Percentiles rank a stretch among this genome's conserved stretches.
Conservation (phyloP, 2,329 filamentous ascomycete species). For the Ophiostoma populinum region DNA sequence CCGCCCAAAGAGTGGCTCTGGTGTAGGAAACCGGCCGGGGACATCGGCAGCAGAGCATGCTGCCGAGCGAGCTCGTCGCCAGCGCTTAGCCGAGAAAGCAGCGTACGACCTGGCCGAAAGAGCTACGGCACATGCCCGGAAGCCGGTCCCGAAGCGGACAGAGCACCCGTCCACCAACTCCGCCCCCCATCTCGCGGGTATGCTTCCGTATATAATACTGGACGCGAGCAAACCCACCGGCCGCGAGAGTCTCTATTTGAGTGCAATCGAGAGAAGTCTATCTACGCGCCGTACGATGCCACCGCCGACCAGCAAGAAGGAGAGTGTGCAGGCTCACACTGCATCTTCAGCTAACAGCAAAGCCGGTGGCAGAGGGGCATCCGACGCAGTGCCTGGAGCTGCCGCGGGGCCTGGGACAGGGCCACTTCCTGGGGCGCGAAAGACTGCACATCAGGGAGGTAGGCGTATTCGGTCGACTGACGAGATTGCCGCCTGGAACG, state of each 20-base stretch:
- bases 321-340: slow-evolving; percentile 1
- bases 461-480: slow-evolving; percentile 1
- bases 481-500: slow-evolving; percentile 21
- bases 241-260: slow-evolving; percentile 56
- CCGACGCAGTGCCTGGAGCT: neutral
- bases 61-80: slow-evolving; percentile 43
- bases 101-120: slow-evolving; percentile 38
- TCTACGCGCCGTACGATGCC: slow-evolving; percentile 10
- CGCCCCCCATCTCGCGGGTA: slow-evolving; percentile 36
- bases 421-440: neutral
- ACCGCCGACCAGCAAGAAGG: slow-evolving; percentile 9
- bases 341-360: neutral
- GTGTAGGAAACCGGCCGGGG: slow-evolving; percentile 18
- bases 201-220: slow-evolving; percentile 51
- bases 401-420: neutral
- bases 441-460: neutral
- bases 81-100: slow-evolving; percentile 37
- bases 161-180: slow-evolving; percentile 37
- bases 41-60: slow-evolving; percentile 29
- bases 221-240: slow-evolving; percentile 65
- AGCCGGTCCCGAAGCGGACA: slow-evolving; percentile 30
- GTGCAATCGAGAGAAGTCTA: slow-evolving; percentile 38
- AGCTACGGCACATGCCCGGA: slow-evolving; percentile 36
- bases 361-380: neutral
- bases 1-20: neutral